These are phyloP conservation scores for Myxozyma nipponensis DNA, from an alignment of 805 yeast species.

Conservation along the genomic window DNA sequence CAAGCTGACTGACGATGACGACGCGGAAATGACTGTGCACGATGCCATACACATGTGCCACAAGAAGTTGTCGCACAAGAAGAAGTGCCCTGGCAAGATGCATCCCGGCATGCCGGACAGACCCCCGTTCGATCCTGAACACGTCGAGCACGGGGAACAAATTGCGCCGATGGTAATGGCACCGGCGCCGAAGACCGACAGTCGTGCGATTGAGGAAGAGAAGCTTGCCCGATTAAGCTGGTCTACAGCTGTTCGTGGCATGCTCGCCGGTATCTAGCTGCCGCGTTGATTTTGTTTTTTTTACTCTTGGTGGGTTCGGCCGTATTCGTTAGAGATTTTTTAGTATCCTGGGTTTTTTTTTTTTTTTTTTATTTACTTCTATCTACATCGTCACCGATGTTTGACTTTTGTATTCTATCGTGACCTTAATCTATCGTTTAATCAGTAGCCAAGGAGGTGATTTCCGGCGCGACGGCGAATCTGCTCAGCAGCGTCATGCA, in stretches of 20 bases:
- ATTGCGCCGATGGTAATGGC: too few species aligned
- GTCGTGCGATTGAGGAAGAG: too few species aligned
- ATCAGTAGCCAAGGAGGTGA: not conserved
- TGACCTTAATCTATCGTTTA: not conserved
- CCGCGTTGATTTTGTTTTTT: not conserved
- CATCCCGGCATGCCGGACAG: too few species aligned
- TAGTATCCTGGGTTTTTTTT: not conserved
- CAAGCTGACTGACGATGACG: too few species aligned
- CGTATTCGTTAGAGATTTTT: not conserved
- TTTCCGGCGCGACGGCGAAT: conserved; percentile 20
- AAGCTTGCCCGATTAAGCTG: not conserved
- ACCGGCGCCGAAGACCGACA: too few species aligned
- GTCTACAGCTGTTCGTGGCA: not conserved
- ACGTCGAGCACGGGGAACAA: too few species aligned
- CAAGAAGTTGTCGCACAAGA: too few species aligned
- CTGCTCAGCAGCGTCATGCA: conserved; percentile 22
- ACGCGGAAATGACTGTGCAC: too few species aligned
- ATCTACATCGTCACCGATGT: not conserved
- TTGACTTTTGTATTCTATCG: not conserved
- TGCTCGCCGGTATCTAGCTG: not conserved
- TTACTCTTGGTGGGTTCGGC: not conserved
- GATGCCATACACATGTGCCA: too few species aligned
- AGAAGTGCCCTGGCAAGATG: too few species aligned
- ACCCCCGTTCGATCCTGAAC: too few species aligned
- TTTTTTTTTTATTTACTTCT: not conserved